Conservation (phyloP, 768 basidiomycete genomes). For the Pholiota molesta region DNA sequence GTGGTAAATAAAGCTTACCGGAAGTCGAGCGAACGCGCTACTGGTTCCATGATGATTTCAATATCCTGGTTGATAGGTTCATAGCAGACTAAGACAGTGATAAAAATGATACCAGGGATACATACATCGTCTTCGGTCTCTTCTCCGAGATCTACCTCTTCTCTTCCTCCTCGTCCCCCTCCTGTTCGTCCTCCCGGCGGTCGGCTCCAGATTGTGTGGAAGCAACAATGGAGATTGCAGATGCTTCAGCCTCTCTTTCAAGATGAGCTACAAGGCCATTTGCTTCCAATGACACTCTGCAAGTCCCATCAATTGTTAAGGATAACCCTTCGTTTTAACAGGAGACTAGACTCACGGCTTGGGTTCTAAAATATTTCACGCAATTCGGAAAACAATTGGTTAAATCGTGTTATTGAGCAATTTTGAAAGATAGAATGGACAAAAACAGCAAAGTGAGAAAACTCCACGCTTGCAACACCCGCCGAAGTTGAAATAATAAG, state of each 20-base stretch:
- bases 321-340: conserved; percentile 14
- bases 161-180: conserved; percentile 29
- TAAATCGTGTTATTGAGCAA: conserved; percentile 41
- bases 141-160: conserved; percentile 33
- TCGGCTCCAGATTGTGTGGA: conserved; percentile 7
- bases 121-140: conserved; percentile 49
- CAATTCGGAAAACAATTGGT: conserved; percentile 34
- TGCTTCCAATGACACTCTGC: conserved; percentile 43
- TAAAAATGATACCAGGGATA: conserved; percentile 17
- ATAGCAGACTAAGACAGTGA: background rate
- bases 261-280: conserved; percentile 55
- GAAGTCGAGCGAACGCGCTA: conserved; percentile 73
- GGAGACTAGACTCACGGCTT: conserved; percentile 59
- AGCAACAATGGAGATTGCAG: background rate
- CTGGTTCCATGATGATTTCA: conserved; percentile 89
- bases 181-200: conserved; percentile 39
- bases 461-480: conserved; percentile 2
- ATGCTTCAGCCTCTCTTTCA: conserved; percentile 43
- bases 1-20: conserved; percentile 44
- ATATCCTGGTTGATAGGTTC: conserved; percentile 57
- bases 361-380: conserved; percentile 52
- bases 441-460: conserved; percentile 5
- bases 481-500: conserved; percentile 9
- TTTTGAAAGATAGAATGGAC: conserved; percentile 31
- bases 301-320: conserved; percentile 18